Evolutionary conservation across 2,329 filamentous ascomycete genomes (phyloP), one percentile per base, ranked within the genome.

Genomic region (Fusarium haematococcum): DNA sequence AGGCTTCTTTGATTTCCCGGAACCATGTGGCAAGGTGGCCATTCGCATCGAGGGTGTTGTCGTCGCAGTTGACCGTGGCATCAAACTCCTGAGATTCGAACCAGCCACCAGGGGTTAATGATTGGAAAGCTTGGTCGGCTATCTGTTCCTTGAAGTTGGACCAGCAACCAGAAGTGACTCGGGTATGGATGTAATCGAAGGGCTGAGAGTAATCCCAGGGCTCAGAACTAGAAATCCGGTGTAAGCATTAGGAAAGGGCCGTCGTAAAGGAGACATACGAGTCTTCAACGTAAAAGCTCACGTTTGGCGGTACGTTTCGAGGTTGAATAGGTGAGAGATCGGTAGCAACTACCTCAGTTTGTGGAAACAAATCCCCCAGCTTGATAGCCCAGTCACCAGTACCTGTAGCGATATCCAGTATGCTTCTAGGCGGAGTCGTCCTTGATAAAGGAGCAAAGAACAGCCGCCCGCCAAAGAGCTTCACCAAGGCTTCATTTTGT

Each of bases 261-360:
- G 14, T 16, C 20, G 27, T 52, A 50, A 20, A 37, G 20, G 13
- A 23, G n/a, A 80, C 82, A 75, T 79, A 83, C 81, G 83, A 83
- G 77, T 95, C 93, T 78, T 95, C 92, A 54, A 95, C 88, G 69
- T 91, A 90, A 74, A 95, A 95, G 71, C 91, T 89, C 16, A 95
- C 91, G 71, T 95, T 95, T 20, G 89, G 88, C 0, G 93, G 93
- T 1, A 94, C 91, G 57, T 88, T 85, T 6, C 84, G 83, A 3
- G 91, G 91, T 77, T 94, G 92, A 30, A 93, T 91, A 2, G 91
- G 91, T 1, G 91, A 93, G 7, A 94, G 85, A 76, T 94, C 92
- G 10, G 89, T 92, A 35, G 91, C 92, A 58, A 88, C 86, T 33
- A 94, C 86, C 69, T 87, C 82, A 13, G 91, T 84, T 5, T 86